Conservation (phyloP, 441 rosid species). For the Pelargonium myrrhifolium region DNA sequence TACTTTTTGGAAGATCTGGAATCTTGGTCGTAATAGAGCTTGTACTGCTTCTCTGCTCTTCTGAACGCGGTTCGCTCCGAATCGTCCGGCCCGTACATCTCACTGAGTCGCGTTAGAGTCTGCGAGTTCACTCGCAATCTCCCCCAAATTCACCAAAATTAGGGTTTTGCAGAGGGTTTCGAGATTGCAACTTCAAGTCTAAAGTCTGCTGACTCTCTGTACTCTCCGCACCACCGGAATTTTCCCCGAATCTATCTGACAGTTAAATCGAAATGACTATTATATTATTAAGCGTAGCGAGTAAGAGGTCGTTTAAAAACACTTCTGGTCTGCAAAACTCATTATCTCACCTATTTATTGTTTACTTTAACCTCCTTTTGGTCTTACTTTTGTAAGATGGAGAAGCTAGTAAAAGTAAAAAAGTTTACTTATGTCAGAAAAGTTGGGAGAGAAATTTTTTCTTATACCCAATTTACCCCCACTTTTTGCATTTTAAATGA, state of each 20-base stretch:
- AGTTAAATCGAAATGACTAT: no score
- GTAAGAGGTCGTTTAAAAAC: no score
- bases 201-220: not conserved
- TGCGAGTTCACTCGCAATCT: slow-evolving; percentile 6
- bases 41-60: slow-evolving; percentile 83
- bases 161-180: slow-evolving; percentile 19
- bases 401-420: no score
- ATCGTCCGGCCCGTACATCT: slow-evolving; percentile 59
- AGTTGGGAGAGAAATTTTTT: no score
- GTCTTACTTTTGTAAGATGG: no score
- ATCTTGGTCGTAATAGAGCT: slow-evolving; percentile 54
- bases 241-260: not conserved
- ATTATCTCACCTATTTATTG: no score
- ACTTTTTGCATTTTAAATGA: no score
- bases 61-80: slow-evolving; percentile 65
- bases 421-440: no score
- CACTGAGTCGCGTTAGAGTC: not conserved
- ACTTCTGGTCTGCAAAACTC: no score
- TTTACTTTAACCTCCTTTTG: no score
- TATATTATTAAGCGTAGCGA: no score
- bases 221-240: not conserved
- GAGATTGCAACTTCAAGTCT: not conserved
- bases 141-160: not conserved
- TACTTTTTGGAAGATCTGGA: slow-evolving; percentile 59
- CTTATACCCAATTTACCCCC: no score